Conservation (phyloP, 2,329 filamentous ascomycete genomes). For the Phaeosphaeria sp. region DNA sequence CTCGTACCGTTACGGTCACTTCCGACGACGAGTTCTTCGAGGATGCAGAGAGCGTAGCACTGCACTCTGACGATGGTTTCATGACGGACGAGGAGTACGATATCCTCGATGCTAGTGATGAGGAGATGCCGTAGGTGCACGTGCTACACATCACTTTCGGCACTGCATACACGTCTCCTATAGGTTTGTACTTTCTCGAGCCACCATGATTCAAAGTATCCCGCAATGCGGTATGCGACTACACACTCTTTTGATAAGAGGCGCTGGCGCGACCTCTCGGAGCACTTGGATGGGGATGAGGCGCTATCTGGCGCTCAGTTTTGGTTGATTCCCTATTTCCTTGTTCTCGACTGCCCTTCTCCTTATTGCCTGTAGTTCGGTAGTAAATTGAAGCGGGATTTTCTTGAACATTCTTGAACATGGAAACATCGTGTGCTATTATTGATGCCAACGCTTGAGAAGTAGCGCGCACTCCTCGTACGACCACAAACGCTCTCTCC, state of each 20-base stretch:
- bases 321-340: not conserved
- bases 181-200: too few species aligned
- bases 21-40: conserved; percentile 62
- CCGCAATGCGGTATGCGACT: too few species aligned
- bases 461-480: too few species aligned
- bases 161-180: too few species aligned
- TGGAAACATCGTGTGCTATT: too few species aligned
- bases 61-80: conserved; percentile 72
- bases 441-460: too few species aligned
- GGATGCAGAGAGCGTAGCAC: conserved; percentile 65
- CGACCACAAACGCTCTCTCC: too few species aligned
- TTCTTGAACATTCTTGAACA: too few species aligned
- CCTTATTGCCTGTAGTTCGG: not conserved
- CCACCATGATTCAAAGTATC: too few species aligned
- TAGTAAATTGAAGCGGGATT: too few species aligned
- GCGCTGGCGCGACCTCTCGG: not conserved
- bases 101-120: conserved; percentile 91
- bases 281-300: conserved; percentile 5
- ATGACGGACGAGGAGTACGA: conserved; percentile 98
- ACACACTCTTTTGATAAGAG: conserved; percentile 1
- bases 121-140: conserved; percentile 61
- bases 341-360: not conserved
- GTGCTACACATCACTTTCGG: too few species aligned
- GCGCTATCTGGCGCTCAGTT: conserved; percentile 3
- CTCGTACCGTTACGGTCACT: conserved; percentile 44